These are phyloP conservation scores for Solanum paucissectum DNA, from an alignment of 257 asterid genomes.

Conservation along the genomic window DNA sequence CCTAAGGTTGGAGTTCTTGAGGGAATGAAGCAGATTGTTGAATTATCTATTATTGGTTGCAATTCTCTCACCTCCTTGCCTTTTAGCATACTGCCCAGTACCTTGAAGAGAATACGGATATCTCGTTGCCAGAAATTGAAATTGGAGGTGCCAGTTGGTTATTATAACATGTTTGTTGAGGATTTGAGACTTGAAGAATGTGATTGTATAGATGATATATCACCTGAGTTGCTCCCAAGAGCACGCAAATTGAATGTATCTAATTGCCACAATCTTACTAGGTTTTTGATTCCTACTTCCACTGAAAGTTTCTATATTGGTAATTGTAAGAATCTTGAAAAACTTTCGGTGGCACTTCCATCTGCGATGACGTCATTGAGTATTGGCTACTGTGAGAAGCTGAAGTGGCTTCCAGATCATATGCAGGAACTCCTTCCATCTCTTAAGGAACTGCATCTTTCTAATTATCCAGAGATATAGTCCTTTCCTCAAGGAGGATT, in stretches of 20 bases:
- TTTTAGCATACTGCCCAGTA: too few species aligned
- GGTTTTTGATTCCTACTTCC: background rate
- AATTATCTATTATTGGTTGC: background rate
- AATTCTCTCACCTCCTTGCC: too few species aligned
- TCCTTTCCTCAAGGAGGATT: conserved; percentile 2
- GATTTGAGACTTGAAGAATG: fast-evolving
- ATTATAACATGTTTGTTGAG: background rate
- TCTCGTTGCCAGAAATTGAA: too few species aligned
- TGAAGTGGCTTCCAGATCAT: too few species aligned
- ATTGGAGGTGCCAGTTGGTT: too few species aligned
- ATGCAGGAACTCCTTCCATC: background rate
- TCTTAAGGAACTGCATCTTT: background rate
- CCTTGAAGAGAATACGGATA: too few species aligned
- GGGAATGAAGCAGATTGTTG: background rate
- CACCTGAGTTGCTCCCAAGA: background rate
- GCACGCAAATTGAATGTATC: fast-evolving
- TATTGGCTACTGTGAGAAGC: background rate
- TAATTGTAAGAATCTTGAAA: background rate
- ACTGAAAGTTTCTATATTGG: background rate
- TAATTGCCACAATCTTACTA: background rate
- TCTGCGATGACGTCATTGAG: background rate
- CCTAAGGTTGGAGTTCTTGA: background rate
- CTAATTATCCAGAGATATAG: background rate
- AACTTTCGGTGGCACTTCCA: background rate
- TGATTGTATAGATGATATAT: background rate